Evolutionary conservation across 306 rosid genomes (phyloP), one percentile per base, ranked within the genome.

Genomic region (Dicorynia guianensis): DNA sequence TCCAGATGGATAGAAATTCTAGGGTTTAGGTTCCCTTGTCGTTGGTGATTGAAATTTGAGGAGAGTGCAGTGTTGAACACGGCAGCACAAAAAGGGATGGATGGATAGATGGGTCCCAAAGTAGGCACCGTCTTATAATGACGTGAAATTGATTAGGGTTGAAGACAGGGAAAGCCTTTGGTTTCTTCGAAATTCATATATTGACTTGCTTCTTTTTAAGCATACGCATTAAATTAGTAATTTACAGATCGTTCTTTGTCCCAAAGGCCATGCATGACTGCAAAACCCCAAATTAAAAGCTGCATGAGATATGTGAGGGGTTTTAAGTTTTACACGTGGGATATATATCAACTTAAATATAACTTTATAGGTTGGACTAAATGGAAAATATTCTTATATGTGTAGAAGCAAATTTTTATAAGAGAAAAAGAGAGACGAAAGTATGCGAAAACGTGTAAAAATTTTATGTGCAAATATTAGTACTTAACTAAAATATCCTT

Each of bases 51-150:
- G 87, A 86, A 89, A n/a, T 74, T 80, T 44, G 85, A 42, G 86
- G 80, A 36, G 47, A 60, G 87, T 82, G 81, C 69, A 89, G 93
- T 81, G 82, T 84, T 78, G 80, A 83, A 84, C 84, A 88, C 91
- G 93, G 96, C 83, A 87, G 81, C 83, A 58, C 55, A 53, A 77
- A 15, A n/a, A n/a, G n/a, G n/a, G n/a, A n/a, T n/a, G n/a, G 82
- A 76, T 52, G 48, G 6, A 30, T 43, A 68, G 52, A 83, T 65
- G 86, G 93, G 93, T 67, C 91, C 96, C 87, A 78, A 87, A 85
- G 96, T 91, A 87, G 96, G 96, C 96, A 91, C 96, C 96, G 96
- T 72, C 90, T 87, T 81, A 81, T 83, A 63, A 87, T 85, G 93
- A 91, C 83, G 68, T 63, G 76, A 66, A 56, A 52, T 79, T 72